Evolutionary conservation across 495 filamentous ascomycete genomes (phyloP), one percentile per base, ranked within the genome.

Genomic region (Penicillium longicatenatum): DNA sequence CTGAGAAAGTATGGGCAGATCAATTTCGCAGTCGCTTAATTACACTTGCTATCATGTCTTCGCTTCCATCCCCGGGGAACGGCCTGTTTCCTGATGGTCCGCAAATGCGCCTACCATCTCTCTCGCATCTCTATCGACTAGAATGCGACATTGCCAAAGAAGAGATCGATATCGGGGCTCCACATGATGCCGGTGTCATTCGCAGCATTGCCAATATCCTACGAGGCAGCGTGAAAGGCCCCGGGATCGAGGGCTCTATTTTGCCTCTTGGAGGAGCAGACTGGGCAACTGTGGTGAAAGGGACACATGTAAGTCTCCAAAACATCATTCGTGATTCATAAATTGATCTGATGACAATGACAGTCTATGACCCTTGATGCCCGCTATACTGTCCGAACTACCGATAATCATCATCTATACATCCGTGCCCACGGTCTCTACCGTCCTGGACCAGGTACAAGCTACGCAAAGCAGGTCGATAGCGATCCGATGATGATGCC

Each of bases 301-400:
- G 67, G 35, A 72, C 67, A 4, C 70, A 72, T 49, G 65, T 72
- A 54, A 49, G 65, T 56, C 1, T 9, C 11, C 4, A 9, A 12
- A 1, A 55, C 17, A 17, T 11, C 6, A n/a, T 37, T 21, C 8
- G 14, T 50, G 6, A 22, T 22, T 37, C 6, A 20, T 22, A 12
- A 1, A 8, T 47, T 41, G 5, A 21, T 20, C 6, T 43, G 3
- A 16, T 48, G 4, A 20, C 9, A 29, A 26, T 31, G 7, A 14
- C n/a, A 74, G 69, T 71, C 67, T 29, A 74, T 72, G 69, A 66
- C 59, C 1, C 62, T 74, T 3, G 69, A 74, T 50, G 71, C 67
- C 10, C 69, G 65, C 3, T 74, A 72, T 33, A 69, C 69, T 0
- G 62, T 63, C 19, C 62, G 63, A 37, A 71, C 71, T 11, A 55